Conservation (phyloP, 495 filamentous ascomycete genomes). For the Podospora didyma region DNA sequence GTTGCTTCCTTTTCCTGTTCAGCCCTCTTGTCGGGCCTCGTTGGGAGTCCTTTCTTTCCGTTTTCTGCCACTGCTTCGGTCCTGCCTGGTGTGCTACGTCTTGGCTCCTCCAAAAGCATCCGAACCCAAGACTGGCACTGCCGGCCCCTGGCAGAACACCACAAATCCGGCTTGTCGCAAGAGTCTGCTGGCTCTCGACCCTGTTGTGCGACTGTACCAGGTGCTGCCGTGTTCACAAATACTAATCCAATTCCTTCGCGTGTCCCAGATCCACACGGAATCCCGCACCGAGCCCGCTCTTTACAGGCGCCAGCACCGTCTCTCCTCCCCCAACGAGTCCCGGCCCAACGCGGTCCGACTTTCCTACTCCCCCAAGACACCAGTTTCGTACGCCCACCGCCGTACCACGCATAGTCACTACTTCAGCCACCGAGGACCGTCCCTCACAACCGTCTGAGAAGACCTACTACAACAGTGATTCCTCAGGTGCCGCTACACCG, state of each 20-base stretch:
- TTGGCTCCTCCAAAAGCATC: constrained; percentile 2
- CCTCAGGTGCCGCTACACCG: constrained; percentile 29
- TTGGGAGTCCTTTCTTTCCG: neutral
- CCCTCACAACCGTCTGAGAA: constrained; percentile 19
- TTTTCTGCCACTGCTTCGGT: neutral
- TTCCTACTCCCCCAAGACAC: constrained; percentile 25
- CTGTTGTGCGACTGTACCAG: constrained; percentile 32
- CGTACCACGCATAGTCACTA: constrained; percentile 36
- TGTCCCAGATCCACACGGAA: constrained; percentile 33
- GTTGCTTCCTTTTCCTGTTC: constrained; percentile 3
- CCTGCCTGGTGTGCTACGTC: neutral
- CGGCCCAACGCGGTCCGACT: constrained; percentile 35
- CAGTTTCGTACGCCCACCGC: constrained; percentile 10
- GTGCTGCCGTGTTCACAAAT: constrained; percentile 33
- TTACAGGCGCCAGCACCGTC: constrained; percentile 31
- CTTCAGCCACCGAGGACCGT: constrained; percentile 24
- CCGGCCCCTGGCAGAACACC: constrained; percentile 6
- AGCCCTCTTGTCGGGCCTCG: constrained; percentile 1
- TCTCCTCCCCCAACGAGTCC: constrained; percentile 41
- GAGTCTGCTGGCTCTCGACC: constrained; percentile 17
- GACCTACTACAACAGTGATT: constrained; percentile 34
- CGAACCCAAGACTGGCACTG: neutral
- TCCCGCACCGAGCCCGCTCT: constrained; percentile 40
- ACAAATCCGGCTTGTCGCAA: constrained; percentile 14
- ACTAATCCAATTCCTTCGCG: constrained; percentile 28